Base-by-base conservation (phyloP, 2,329 filamentous ascomycete genomes). In the Fusarium metavorans region DNA sequence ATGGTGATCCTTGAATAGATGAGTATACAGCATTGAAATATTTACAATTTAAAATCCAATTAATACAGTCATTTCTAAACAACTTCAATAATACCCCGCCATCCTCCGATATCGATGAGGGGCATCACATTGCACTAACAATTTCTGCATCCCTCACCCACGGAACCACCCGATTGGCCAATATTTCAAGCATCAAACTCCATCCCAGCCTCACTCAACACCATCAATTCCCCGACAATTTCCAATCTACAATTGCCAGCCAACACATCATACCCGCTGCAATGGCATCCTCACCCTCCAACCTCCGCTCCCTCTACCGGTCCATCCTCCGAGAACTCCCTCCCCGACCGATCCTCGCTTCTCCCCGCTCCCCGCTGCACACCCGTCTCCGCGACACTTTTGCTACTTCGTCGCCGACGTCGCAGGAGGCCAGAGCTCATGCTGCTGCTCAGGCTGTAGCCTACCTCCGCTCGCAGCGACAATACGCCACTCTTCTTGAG, bases 311-410 rank as follows among this genome's bases (percentile, higher is more conserved):
- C 39, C 88, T 98, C 81, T 98, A 98, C 88, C 94, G 96, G 79
- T 90, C 92, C 48, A 88, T 98, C 80, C 91, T 98, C 66, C 95
- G 96, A 83, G 95, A 98, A 85, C 91, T 98, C 10, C 96, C 96
- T 2, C 90, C 93, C 9, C 92, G 92, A 7, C 87, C 89, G 3
- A 82, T 90, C 78, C 87, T 89, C 73, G 84, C 85, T 67, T 78
- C 84, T 70, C 84, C 87, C 27, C 91, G 92, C 43, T 92, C 94
- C 1, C 90, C 87, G 68, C 72, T 81, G 75, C 79, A 74, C 80
- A 64, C 60, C 79, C 79, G 70, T 81, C 62, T 82, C 69, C 70
- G 77, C 82, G 77, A 79, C 63, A 75, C 76, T 65, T 81, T 82
- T 45, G 61, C 23, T 89, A 90, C 43, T 92, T 93, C 2, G 89